Evolutionary conservation across 176 grass and related monocot species (phyloP), one percentile per base, ranked within the genome.

Genomic region (Rhynchospora breviuscula): DNA sequence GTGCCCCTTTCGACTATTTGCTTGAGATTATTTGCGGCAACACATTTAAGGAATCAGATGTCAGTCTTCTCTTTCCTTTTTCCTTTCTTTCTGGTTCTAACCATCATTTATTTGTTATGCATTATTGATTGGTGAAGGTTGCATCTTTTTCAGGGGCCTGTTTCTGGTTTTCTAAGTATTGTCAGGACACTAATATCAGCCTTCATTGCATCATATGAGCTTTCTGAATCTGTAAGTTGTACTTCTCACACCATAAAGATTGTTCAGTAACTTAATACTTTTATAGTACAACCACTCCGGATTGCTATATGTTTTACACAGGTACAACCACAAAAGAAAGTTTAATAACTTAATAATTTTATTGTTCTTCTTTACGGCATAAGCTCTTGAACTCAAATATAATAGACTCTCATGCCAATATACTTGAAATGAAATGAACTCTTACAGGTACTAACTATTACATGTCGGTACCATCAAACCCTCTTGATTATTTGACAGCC

Each of bases 141-240:
- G 21, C 78, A 77, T 90, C 66, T 78, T 89, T 40, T 93, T 80
- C 86, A 97, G 94, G 95, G 95, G 49, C 95, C 92, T 80, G 73
- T 94, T 93, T 94, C 90, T 89, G 95, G 95, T 86, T 98, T 91
- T 85, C 85, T 92, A 8, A 89, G 89, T 80, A 86, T 91, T 66
- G 40, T 98, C 79, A 91, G 92, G 78, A 88, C 95, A 58, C 89
- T 94, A 79, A 85, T 94, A 89, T 98, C 95, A 84, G 90, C 95
- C 21, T 94, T 98, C 63, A 81, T 94, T 67, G 95, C 95, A 82
- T 91, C 90, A 80, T 98, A 94, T 82, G 95, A 98, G 86, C 83
- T 93, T 19, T 88, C 92, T 83, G 86, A 88, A 89, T 85, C 90
- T 89, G 94, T 97, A 86, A 83, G 22, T 86, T 58, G 1, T 52